phyloP scores from a whole-genome alignment of 2,329 filamentous ascomycete species.

The Penicillium sp. region DNA sequence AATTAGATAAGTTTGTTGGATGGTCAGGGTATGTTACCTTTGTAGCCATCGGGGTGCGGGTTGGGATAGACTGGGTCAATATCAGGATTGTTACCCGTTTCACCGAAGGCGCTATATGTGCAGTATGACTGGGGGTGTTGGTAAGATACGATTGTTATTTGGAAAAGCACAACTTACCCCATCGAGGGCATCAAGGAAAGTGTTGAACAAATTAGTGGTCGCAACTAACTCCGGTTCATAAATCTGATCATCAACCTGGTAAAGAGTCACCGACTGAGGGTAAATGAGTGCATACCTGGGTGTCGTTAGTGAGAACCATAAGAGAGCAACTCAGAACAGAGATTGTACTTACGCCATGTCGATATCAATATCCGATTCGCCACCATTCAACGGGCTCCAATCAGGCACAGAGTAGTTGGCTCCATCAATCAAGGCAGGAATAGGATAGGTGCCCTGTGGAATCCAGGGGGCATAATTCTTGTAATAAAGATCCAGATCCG shows the following conservation, averaged over 20 bases:
- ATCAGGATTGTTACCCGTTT: conserved; percentile 49
- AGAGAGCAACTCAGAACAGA: neutral
- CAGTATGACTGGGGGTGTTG: conserved; percentile 47
- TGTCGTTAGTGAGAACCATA: neutral
- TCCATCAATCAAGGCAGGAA: conserved; percentile 48
- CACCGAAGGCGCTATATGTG: conserved; percentile 50
- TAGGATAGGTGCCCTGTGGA: conserved; percentile 46
- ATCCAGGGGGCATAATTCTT: conserved; percentile 45
- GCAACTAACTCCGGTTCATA: conserved; percentile 39
- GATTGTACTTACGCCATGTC: conserved; percentile 48
- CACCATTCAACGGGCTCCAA: conserved; percentile 35
- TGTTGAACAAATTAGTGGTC: conserved; percentile 42
- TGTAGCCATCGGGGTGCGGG: conserved; percentile 50
- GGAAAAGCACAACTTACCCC: conserved; percentile 30
- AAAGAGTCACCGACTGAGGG: conserved; percentile 53
- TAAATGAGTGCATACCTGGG: conserved; percentile 48
- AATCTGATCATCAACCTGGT: conserved; percentile 51
- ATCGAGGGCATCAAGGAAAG: conserved; percentile 54
- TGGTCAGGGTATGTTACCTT: conserved; percentile 40
- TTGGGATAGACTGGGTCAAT: conserved; percentile 56
- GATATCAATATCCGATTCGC: conserved; percentile 57
- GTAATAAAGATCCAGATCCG: conserved; percentile 52
- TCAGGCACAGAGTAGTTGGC: conserved; percentile 43
- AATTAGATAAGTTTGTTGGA: conserved; percentile 30
- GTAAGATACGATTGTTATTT: neutral